Percentiles rank a stretch among this genome's conserved stretches.
Conservation (phyloP, 163 green algal genomes). For the Volvox carteri region DNA sequence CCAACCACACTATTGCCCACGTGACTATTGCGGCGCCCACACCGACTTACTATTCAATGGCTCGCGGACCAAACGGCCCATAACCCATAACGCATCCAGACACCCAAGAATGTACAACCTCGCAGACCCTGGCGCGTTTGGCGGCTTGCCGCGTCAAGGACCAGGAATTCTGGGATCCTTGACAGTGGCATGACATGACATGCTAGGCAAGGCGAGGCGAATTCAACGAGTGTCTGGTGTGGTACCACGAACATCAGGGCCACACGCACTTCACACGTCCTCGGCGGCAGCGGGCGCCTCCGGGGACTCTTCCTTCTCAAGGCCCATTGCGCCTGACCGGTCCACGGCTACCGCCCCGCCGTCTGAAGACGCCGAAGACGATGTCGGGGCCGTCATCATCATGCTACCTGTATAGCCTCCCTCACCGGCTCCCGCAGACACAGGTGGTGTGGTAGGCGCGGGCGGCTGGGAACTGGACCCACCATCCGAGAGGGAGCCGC, state of each 20-base stretch:
- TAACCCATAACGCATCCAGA: neutral
- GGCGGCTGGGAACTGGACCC: neutral
- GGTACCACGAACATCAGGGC: neutral
- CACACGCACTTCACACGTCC: neutral
- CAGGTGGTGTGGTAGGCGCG: conserved; percentile 20
- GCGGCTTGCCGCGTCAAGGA: neutral
- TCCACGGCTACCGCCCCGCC: neutral
- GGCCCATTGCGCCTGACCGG: conserved; percentile 7
- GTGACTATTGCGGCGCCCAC: too few relatives aligned
- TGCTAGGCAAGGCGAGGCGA: too few relatives aligned
- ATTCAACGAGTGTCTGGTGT: neutral
- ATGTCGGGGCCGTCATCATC: neutral
- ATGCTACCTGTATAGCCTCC: conserved; percentile 1
- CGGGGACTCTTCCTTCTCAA: neutral
- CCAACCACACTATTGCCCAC: too few relatives aligned
- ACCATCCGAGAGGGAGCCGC: neutral
- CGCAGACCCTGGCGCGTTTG: neutral
- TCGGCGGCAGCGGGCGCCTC: neutral
- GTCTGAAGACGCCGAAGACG: neutral
- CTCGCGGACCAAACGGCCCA: too few relatives aligned
- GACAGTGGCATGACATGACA: too few relatives aligned
- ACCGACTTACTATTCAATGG: too few relatives aligned
- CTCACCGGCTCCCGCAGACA: neutral
- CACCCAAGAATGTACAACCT: neutral
- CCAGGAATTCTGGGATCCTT: neutral